Evolutionary conservation across 805 yeast genomes (phyloP).

Genomic region (Schwanniomyces sp.): DNA sequence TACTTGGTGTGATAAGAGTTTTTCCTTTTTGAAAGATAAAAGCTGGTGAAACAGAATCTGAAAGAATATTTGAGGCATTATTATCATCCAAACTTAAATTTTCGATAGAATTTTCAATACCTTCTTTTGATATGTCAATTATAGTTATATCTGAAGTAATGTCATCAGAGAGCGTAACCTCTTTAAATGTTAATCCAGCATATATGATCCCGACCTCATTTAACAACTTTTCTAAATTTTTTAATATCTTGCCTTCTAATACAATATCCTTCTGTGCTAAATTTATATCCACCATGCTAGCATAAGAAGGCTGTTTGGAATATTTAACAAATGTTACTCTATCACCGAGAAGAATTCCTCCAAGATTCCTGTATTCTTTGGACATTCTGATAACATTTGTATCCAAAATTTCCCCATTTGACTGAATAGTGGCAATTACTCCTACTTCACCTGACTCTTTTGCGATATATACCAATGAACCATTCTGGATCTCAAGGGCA

Average conservation of each 20-base stretch:
- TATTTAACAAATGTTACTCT: slow-evolving; percentile 46
- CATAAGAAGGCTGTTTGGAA: slow-evolving; percentile 46
- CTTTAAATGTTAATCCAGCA: slow-evolving; percentile 49
- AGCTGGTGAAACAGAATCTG: slow-evolving; percentile 44
- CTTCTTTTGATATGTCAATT: slow-evolving; percentile 24
- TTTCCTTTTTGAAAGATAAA: slow-evolving; percentile 37
- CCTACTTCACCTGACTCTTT: slow-evolving; percentile 46
- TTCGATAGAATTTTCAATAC: slow-evolving; percentile 36
- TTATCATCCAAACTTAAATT: slow-evolving; percentile 29
- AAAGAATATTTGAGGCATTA: slow-evolving; percentile 1
- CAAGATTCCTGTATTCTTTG: slow-evolving; percentile 24
- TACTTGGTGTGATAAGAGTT: slow-evolving; percentile 5
- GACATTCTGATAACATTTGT: slow-evolving; percentile 28
- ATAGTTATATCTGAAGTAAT: slow-evolving; percentile 23
- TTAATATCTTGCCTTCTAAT: slow-evolving; percentile 11
- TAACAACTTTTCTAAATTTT: slow-evolving; percentile 39
- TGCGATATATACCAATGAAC: slow-evolving; percentile 46
- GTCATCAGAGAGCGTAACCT: slow-evolving; percentile 17
- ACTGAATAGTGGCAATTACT: slow-evolving; percentile 41
- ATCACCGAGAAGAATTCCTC: slow-evolving; percentile 49
- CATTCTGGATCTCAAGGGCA: slow-evolving; percentile 45
- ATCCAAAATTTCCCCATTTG: slow-evolving; percentile 30
- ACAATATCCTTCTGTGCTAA: slow-evolving; percentile 1
- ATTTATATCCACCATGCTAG: slow-evolving; percentile 16
- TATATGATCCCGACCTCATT: slow-evolving; percentile 59